Evolutionary conservation across 23 red algal species (phyloP).

Genomic region (Gracilaria gracilis): DNA sequence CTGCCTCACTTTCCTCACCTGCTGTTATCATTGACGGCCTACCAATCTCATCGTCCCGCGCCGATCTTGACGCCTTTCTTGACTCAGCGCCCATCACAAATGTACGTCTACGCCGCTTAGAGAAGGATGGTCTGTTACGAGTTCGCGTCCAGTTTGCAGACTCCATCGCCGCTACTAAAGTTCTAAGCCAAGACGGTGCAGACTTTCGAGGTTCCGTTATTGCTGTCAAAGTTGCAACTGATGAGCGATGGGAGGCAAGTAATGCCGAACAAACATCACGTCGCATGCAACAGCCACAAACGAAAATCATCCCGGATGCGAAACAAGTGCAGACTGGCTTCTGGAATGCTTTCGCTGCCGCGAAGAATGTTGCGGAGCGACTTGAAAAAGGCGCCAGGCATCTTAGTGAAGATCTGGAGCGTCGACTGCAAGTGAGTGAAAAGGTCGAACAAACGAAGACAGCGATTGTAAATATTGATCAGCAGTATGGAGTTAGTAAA

Average conservation of each 20-base stretch:
- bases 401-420: constrained; percentile 59
- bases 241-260: constrained; percentile 53
- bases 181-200: constrained; percentile 33
- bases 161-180: constrained; percentile 7
- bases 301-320: constrained; percentile 33
- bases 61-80: constrained; percentile 58
- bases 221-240: constrained; percentile 38
- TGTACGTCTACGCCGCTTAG: constrained; percentile 44
- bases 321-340: constrained; percentile 41
- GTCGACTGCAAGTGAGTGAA: constrained; percentile 50
- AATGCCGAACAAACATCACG: not conserved
- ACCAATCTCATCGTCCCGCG: constrained; percentile 36
- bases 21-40: constrained; percentile 68
- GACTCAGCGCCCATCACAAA: constrained; percentile 1
- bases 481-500: constrained; percentile 42
- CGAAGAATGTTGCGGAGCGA: constrained; percentile 52
- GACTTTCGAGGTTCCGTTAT: constrained; percentile 35
- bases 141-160: constrained; percentile 60
- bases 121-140: constrained; percentile 32
- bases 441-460: constrained; percentile 33
- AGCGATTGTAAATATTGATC: constrained; percentile 38
- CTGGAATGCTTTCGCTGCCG: constrained; percentile 60
- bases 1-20: not conserved
- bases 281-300: not conserved
- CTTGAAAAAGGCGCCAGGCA: constrained; percentile 51